Evolutionary conservation across 2,329 filamentous ascomycete species (phyloP).

Genomic region (Colletotrichum noveboracense): DNA sequence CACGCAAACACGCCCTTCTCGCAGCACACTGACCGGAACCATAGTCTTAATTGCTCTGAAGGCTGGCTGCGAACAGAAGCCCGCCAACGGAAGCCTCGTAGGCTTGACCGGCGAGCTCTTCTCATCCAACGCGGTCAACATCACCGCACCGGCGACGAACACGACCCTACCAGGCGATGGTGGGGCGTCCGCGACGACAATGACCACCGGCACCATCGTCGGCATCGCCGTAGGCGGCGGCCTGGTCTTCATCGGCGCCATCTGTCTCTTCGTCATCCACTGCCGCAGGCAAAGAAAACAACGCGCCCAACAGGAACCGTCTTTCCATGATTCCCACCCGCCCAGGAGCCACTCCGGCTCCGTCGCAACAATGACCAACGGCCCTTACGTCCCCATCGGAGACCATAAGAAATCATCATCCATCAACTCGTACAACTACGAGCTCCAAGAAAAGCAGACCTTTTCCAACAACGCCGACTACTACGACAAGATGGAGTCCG

Average conservation of each 20-base stretch:
- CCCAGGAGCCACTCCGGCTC: slow-evolving; percentile 19
- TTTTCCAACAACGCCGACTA: slow-evolving; percentile 45
- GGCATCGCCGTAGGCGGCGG: slow-evolving; percentile 56
- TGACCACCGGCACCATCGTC: slow-evolving; percentile 56
- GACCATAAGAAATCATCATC: slow-evolving; percentile 32
- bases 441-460: too few species aligned
- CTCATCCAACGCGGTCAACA: slow-evolving; percentile 38
- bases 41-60: slow-evolving; percentile 52
- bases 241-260: slow-evolving; percentile 45
- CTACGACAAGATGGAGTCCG: slow-evolving; percentile 43
- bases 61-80: slow-evolving; percentile 53
- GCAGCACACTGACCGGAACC: too few species aligned
- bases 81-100: slow-evolving; percentile 39
- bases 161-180: slow-evolving; percentile 27
- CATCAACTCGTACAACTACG: slow-evolving; percentile 24
- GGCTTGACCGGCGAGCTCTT: slow-evolving; percentile 50
- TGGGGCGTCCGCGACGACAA: slow-evolving; percentile 31
- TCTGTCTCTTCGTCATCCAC: slow-evolving; percentile 52
- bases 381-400: slow-evolving; percentile 22
- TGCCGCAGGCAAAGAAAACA: slow-evolving; percentile 48
- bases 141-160: slow-evolving; percentile 35
- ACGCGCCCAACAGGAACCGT: slow-evolving; percentile 11
- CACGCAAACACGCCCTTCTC: not conserved
- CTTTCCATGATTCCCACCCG: too few species aligned
- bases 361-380: slow-evolving; percentile 19